Conservation (phyloP, 495 filamentous ascomycete genomes). For the Podospora anserina region DNA sequence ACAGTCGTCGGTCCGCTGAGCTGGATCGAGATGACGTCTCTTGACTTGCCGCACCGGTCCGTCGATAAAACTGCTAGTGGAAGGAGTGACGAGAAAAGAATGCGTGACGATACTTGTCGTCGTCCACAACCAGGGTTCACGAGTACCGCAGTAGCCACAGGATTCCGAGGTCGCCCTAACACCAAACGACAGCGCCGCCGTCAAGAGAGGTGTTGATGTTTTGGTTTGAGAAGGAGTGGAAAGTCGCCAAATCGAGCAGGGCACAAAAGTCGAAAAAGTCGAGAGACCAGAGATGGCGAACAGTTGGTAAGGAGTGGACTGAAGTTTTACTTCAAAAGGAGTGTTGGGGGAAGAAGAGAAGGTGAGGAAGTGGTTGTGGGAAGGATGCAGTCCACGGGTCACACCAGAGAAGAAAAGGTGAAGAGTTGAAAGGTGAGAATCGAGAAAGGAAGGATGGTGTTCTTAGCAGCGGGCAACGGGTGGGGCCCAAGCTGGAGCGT, state of each 20-base stretch:
- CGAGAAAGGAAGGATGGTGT: conserved; percentile 9
- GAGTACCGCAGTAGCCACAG: conserved; percentile 12
- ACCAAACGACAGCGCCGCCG: conserved; percentile 22
- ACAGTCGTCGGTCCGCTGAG: conserved; percentile 32
- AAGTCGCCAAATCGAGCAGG: conserved; percentile 28
- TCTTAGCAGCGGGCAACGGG: conserved; percentile 14
- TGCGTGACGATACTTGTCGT: conserved; percentile 14
- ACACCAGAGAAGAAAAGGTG: conserved; percentile 20
- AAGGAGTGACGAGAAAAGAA: conserved; percentile 37
- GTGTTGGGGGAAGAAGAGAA: conserved; percentile 25
- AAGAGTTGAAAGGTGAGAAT: conserved; percentile 9
- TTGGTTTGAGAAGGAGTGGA: conserved; percentile 29
- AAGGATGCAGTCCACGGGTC: conserved; percentile 17
- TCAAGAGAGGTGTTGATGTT: conserved; percentile 12
- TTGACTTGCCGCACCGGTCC: conserved; percentile 21
- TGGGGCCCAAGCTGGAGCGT: conserved; percentile 20
- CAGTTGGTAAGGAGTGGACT: conserved; percentile 38
- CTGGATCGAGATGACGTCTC: conserved; percentile 31
- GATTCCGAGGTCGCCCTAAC: conserved; percentile 13
- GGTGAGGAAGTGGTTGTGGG: conserved; percentile 21
- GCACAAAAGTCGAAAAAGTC: conserved; percentile 12
- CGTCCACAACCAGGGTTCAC: conserved; percentile 23
- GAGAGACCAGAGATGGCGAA: background rate
- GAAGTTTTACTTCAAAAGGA: conserved; percentile 27
- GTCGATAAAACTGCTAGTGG: conserved; percentile 33